Conservation (phyloP, 2,329 filamentous ascomycete genomes). For the Fusarium incarnatum region DNA sequence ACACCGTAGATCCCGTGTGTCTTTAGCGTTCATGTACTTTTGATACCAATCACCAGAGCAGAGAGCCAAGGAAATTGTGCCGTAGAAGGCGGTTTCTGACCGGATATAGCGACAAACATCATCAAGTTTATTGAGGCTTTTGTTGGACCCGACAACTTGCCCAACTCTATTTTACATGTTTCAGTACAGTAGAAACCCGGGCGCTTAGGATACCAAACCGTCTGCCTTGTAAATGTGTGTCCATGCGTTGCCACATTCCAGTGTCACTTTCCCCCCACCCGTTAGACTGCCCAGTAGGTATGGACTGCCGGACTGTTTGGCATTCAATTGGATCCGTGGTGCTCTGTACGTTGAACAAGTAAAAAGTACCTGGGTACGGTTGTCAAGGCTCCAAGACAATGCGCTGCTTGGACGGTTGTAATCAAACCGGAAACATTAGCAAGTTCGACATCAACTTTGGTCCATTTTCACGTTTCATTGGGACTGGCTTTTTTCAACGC, state of each 20-base stretch:
- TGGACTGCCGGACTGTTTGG: neutral
- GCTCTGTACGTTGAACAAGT: neutral
- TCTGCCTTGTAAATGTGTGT: slow-evolving; percentile 2
- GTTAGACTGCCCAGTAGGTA: neutral
- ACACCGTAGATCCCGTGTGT: slow-evolving; percentile 41
- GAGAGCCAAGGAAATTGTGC: neutral
- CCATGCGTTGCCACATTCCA: slow-evolving; percentile 3
- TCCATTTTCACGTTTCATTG: neutral
- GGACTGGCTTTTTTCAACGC: neutral
- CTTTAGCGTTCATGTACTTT: neutral
- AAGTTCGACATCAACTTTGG: neutral
- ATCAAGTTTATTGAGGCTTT: neutral
- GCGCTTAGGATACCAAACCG: neutral
- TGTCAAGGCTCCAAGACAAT: neutral
- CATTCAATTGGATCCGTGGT: neutral
- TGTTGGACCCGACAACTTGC: neutral
- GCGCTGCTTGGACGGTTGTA: neutral
- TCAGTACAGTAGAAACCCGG: slow-evolving; percentile 4
- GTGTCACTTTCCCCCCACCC: neutral
- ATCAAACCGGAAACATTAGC: neutral
- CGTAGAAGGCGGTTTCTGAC: neutral
- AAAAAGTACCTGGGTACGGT: neutral
- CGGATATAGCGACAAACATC: neutral
- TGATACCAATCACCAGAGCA: neutral
- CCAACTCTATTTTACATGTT: slow-evolving; percentile 1